Conservation (phyloP, 2,329 filamentous ascomycete genomes). For the Chaetomiaceae sp. region DNA sequence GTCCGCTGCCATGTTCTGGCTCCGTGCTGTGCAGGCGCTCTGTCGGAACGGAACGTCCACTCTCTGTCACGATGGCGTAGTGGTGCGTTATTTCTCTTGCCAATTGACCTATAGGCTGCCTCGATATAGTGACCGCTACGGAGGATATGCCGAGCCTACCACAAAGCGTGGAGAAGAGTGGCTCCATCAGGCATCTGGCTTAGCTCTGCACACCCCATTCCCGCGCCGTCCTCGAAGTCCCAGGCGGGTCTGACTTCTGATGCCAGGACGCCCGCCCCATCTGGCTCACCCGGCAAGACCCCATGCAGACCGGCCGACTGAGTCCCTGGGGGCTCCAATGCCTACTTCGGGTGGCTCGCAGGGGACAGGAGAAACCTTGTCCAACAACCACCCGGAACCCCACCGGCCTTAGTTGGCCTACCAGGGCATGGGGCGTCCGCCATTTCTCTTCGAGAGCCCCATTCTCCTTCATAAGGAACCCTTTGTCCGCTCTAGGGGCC, state of each 20-base stretch:
- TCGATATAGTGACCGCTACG: conserved; percentile 21
- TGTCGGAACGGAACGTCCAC: too few relatives aligned
- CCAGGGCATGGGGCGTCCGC: conserved; percentile 32
- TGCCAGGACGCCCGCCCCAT: neutral
- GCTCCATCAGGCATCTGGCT: conserved; percentile 8
- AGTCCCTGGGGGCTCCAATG: neutral
- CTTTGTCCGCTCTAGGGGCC: conserved; percentile 6
- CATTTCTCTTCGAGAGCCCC: conserved; percentile 16
- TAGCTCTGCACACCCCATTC: neutral
- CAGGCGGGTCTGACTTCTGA: neutral
- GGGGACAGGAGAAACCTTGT: conserved; percentile 12
- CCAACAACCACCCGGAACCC: conserved; percentile 28
- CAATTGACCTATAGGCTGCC: conserved; percentile 21
- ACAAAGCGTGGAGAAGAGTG: neutral
- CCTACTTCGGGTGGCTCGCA: conserved; percentile 23
- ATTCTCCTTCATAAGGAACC: conserved; percentile 30
- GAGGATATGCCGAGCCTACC: conserved; percentile 12
- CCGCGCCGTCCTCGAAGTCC: conserved; percentile 6
- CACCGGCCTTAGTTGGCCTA: conserved; percentile 25
- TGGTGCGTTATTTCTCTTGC: conserved; percentile 26
- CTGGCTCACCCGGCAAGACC: conserved; percentile 3
- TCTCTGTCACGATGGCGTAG: conserved; percentile 4
- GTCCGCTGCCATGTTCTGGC: neutral
- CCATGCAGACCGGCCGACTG: neutral
- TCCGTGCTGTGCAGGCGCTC: too few relatives aligned